Percentiles rank a stretch among this genome's conserved stretches.
These are phyloP conservation scores for Yarrowia bubula DNA, from an alignment of 805 yeast genomes.

Conservation along the genomic window DNA sequence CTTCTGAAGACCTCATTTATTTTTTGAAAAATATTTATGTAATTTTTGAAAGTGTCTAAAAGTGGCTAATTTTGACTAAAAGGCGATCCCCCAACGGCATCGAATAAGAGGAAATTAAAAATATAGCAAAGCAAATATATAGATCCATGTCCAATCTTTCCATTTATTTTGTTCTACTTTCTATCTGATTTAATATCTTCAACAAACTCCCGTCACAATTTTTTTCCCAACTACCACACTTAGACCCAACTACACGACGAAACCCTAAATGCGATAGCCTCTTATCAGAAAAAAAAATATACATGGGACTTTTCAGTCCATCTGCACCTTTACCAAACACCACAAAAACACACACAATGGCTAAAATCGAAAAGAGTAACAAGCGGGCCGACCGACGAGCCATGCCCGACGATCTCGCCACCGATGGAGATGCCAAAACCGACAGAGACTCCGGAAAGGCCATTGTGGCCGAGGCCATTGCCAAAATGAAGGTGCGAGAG, in stretches of 20 bases:
- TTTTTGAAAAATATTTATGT: too few species aligned
- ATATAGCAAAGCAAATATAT: too few species aligned
- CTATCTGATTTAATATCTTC: background rate
- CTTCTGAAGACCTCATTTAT: too few species aligned
- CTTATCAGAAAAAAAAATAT: slow-evolving; percentile 18
- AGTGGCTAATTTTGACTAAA: too few species aligned
- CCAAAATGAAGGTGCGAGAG: slow-evolving; percentile 26
- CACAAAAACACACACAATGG: background rate
- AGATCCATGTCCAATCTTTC: too few species aligned
- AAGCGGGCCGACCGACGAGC: slow-evolving; percentile 27
- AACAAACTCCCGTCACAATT: background rate
- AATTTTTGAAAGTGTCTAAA: too few species aligned
- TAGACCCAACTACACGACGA: background rate
- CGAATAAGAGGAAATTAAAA: too few species aligned
- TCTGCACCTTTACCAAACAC: background rate
- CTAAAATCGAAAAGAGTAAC: background rate
- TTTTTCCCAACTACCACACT: background rate
- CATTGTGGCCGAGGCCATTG: slow-evolving; percentile 15
- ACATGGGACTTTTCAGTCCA: background rate
- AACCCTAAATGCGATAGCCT: slow-evolving; percentile 16
- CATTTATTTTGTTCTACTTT: too few species aligned
- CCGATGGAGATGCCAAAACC: slow-evolving; percentile 1
- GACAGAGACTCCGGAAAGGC: slow-evolving; percentile 22
- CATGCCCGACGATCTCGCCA: slow-evolving; percentile 8
- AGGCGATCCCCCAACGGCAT: too few species aligned